Evolutionary conservation across 441 rosid genomes (phyloP).

Genomic region (Erodium trifolium): DNA sequence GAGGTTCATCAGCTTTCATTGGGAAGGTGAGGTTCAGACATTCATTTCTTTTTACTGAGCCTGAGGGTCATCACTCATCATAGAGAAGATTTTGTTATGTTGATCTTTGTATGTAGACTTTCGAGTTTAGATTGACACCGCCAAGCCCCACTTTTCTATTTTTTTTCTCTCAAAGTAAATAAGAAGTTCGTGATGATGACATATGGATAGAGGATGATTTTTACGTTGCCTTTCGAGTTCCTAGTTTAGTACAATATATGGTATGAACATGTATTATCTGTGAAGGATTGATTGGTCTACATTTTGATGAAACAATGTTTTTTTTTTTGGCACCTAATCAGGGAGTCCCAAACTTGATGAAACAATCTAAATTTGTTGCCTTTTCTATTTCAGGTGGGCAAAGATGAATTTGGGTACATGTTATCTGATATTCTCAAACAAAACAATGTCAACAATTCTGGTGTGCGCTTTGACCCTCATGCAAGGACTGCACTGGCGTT

Average conservation of each 20-base stretch:
- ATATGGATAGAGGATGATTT: background rate
- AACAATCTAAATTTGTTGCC: slow-evolving; percentile 4
- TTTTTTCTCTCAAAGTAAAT: background rate
- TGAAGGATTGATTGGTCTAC: too few relatives aligned
- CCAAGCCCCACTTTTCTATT: background rate
- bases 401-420: slow-evolving; percentile 93
- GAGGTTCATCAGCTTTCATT: slow-evolving; percentile 88
- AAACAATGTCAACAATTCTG: slow-evolving; percentile 72
- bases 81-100: background rate
- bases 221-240: background rate
- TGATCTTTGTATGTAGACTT: background rate
- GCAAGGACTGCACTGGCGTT: slow-evolving; percentile 95
- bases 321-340: background rate
- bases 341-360: background rate
- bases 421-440: slow-evolving; percentile 64
- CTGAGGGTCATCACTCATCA: background rate
- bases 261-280: too few relatives aligned
- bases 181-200: background rate
- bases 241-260: background rate
- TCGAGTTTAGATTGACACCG: background rate
- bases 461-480: slow-evolving; percentile 63
- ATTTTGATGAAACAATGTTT: too few relatives aligned
- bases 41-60: slow-evolving; percentile 12
- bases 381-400: slow-evolving; percentile 53
- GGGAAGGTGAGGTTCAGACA: slow-evolving; percentile 63